Evolutionary conservation across 2,329 filamentous ascomycete species (phyloP), one percentile per base, ranked within the genome.

Genomic region (Aspergillus ochraceus): DNA sequence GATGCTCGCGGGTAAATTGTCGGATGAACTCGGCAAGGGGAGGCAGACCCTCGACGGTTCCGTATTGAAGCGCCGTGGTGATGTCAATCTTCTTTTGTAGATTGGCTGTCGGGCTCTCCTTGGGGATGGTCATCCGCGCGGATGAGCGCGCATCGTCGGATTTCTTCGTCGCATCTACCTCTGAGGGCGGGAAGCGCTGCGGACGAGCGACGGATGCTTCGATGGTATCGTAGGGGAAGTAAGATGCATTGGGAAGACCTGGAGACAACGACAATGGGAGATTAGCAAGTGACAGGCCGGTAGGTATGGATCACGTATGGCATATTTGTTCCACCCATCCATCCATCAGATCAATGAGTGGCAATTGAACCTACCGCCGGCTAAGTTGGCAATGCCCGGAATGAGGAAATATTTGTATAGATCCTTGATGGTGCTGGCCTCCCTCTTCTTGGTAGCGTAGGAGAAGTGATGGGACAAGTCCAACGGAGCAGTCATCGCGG

Each of bases 171-270:
- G 77, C 74, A 20, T 80, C 69, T 52, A 72, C 79, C 72, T 89
- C 90, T 42, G 87, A 84, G 1, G 89, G 89, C 36, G 84, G 82
- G 83, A 90, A 95, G 74, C 92, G 86, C 64, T 89, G 81, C 8
- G 91, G 88, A 62, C 86, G 84, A 32, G 91, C 91, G 62, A 89
- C 86, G 65, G 89, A 87, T 46, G 92, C 91, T 76, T 96, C 91
- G 63, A 97, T 86, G 0, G 92, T 95, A 69, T 97, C 92, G 76
- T 90, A 97, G 9, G 93, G 93, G 71, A 97, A 97, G 78, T 91
- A 91, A 59, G 84, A 84, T 45, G 88, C 82, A 75, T 95, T 89
- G 17, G 93, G 93, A 22, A 96, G 84, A 61, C 91, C 91, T 93
- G 64, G 30, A 51, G 39, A 47, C 45, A 39, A n/a, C 29, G 22